Evolutionary conservation across 129 eudicot species (phyloP).

Genomic region (Smallanthus sonchifolius): DNA sequence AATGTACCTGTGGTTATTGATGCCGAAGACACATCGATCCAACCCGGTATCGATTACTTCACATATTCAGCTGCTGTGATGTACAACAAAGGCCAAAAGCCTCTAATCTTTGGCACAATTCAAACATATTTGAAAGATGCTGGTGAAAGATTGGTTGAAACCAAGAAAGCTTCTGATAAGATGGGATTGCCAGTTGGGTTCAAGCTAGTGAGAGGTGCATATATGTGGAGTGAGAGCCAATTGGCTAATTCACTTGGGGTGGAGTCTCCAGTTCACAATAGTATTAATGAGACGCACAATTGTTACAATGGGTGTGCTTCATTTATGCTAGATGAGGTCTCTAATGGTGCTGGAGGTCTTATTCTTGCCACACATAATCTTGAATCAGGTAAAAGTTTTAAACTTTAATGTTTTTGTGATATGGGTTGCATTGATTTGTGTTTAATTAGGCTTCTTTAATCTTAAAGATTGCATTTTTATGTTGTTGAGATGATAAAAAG

Average conservation of each 20-base stretch:
- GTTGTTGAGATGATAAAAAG: conserved; percentile 19
- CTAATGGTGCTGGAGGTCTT: conserved; percentile 56
- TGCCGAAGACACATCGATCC: conserved; percentile 87
- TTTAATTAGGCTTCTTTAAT: not conserved
- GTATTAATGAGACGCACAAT: conserved; percentile 52
- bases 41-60: conserved; percentile 93
- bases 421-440: not conserved
- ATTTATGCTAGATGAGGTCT: conserved; percentile 68
- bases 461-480: conserved; percentile 14
- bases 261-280: conserved; percentile 72
- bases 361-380: conserved; percentile 91
- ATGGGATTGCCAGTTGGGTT: conserved; percentile 84
- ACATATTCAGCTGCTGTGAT: conserved; percentile 57
- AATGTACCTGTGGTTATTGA: conserved; percentile 75
- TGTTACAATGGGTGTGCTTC: conserved; percentile 75
- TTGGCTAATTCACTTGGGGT: conserved; percentile 57
- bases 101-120: conserved; percentile 57
- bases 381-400: conserved; percentile 65
- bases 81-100: conserved; percentile 42
- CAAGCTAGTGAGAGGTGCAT: conserved; percentile 93
- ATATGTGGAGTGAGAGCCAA: conserved; percentile 63
- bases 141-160: conserved; percentile 50
- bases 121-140: conserved; percentile 90
- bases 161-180: conserved; percentile 71
- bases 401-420: not conserved